Base-by-base conservation (phyloP, 345 rosid genomes). In the Acer saccharum region DNA sequence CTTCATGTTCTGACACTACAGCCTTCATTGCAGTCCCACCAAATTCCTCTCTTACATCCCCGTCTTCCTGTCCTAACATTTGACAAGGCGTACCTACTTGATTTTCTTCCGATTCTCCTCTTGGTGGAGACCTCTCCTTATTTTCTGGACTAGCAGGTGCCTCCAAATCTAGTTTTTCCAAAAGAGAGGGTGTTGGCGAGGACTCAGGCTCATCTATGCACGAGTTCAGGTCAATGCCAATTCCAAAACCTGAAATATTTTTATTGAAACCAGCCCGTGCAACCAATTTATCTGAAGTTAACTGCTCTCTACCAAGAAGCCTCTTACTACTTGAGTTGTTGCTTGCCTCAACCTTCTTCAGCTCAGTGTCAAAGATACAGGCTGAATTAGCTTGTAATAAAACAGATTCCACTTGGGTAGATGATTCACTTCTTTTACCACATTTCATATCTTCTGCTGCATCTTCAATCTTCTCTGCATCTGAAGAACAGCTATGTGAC, bases 141-240 rank as follows among this genome's bases (percentile, higher is more conserved):
- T 84, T 87, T 79, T 86, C 85, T 16, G 85, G 84, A 79, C 83
- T 80, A 65, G 27, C 75, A 20, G 89, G 87, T 32, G 84, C 81
- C 43, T 76, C 79, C 74, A 82, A 78, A 65, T 76, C 68, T 54
- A 66, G 48, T 77, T 74, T 76, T 39, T 52, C 29, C 58, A 75
- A 69, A 44, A 7, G 69, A 68, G 75, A 72, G 55, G 75, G 76
- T 62, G 60, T 39, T 14, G 35, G n/a, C 10, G 54, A 54, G 77
- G 70, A 75, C 11, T 78, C 86, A 13, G 73, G 74, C 75, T 73
- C 71, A 17, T 75, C 39, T 58, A 66, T 44, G 74, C 74, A 76
- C 23, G 82, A 78, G 65, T 82, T 84, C 41, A 80, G 64, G 79
- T 86, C 86, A 71, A 76, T 69, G 25, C 18, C 23, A 41, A 76